Conservation (phyloP, 2,329 filamentous ascomycete species). For the Verticillium tricorpus region DNA sequence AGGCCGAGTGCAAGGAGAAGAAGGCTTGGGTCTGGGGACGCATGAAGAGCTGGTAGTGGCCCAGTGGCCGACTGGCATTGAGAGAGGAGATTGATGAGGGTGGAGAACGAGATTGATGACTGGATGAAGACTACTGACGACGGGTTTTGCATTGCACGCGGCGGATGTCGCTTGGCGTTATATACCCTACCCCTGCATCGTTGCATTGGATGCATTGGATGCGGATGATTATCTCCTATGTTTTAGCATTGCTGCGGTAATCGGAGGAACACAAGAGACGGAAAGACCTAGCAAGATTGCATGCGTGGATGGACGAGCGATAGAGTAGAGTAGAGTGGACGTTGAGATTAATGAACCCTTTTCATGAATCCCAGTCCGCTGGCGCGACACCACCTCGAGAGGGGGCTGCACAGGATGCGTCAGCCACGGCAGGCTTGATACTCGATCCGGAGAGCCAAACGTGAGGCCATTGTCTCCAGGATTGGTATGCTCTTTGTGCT, state of each 20-base stretch:
- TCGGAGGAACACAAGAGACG: neutral
- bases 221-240: neutral
- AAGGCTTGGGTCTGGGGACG: neutral
- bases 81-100: neutral
- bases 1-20: neutral
- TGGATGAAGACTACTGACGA: neutral
- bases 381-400: neutral
- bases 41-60: conserved; percentile 1
- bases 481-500: too few species aligned
- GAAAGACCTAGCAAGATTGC: neutral
- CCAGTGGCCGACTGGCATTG: neutral
- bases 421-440: neutral
- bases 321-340: neutral
- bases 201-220: neutral
- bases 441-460: too few species aligned
- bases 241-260: neutral
- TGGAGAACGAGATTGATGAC: neutral
- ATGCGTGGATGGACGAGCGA: neutral
- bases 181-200: conserved; percentile 1
- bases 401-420: neutral
- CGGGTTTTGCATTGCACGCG: neutral
- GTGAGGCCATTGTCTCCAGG: too few species aligned
- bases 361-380: neutral
- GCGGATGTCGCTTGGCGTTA: neutral
- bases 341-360: neutral